phyloP scores from a whole-genome alignment of 23 red algal species.

The Chondrus crispus region DNA sequence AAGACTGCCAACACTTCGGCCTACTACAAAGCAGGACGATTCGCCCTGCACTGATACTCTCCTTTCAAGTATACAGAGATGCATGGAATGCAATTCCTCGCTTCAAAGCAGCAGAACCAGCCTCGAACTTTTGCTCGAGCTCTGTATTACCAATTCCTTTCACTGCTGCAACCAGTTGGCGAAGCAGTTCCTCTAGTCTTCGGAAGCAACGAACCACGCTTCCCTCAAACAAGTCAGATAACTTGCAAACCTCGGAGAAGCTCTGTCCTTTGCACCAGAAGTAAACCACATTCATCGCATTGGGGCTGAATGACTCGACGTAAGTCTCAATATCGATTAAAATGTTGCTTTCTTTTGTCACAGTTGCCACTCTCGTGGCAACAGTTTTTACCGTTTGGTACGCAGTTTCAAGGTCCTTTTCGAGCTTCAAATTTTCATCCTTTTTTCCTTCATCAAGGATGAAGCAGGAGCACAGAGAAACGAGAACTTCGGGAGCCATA shows the following conservation, averaged over 20 bases:
- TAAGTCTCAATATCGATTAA: conserved; percentile 69
- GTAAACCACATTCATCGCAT: conserved; percentile 82
- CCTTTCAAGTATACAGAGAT: conserved; percentile 91
- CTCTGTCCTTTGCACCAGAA: conserved; percentile 82
- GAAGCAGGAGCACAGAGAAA: conserved; percentile 92
- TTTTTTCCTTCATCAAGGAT: conserved; percentile 89
- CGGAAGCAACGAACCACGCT: conserved; percentile 97
- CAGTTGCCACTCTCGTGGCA: conserved; percentile 56
- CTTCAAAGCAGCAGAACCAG: conserved; percentile 69
- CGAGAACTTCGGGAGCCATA: conserved; percentile 57
- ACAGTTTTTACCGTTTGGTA: conserved; percentile 61
- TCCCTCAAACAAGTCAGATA: conserved; percentile 84
- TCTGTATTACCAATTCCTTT: conserved; percentile 90
- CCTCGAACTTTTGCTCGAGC: conserved; percentile 75
- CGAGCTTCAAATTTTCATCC: conserved; percentile 65
- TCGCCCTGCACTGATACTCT: no score
- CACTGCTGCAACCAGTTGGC: conserved; percentile 89
- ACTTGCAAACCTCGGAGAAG: conserved; percentile 65
- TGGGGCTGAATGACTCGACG: conserved; percentile 71
- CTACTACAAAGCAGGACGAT: no score
- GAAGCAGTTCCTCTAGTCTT: conserved; percentile 89
- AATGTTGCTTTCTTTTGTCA: conserved; percentile 82
- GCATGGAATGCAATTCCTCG: conserved; percentile 92
- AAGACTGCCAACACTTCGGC: no score
- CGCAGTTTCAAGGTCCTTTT: conserved; percentile 47